These are phyloP conservation scores for Aspergillus brasiliensis DNA, from an alignment of 2,329 filamentous ascomycete genomes.

Conservation along the genomic window DNA sequence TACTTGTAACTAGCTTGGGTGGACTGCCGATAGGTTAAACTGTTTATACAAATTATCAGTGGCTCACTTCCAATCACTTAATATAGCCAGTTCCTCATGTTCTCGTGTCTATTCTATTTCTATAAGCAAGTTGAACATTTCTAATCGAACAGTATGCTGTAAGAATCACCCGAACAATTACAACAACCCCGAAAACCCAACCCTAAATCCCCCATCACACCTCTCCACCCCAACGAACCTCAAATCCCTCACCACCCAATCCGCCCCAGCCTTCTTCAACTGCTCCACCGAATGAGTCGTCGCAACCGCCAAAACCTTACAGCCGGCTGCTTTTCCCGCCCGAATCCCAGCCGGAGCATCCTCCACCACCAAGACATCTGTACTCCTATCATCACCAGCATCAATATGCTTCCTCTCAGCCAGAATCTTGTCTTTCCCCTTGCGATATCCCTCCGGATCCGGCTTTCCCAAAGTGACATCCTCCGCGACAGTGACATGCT, in stretches of 20 bases:
- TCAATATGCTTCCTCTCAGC: not conserved
- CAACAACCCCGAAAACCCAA: not conserved
- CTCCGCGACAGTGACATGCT: slow-evolving; percentile 1
- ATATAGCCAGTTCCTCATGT: too few relatives aligned
- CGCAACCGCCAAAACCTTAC: slow-evolving; percentile 3
- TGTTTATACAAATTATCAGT: too few relatives aligned
- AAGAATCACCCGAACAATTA: too few relatives aligned
- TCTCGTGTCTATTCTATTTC: too few relatives aligned
- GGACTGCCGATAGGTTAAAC: too few relatives aligned
- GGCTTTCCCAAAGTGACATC: slow-evolving; percentile 9
- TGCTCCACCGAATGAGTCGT: slow-evolving; percentile 1
- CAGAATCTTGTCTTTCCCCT: not conserved
- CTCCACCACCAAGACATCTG: slow-evolving; percentile 3
- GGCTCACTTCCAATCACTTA: too few relatives aligned
- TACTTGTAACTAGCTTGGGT: too few relatives aligned
- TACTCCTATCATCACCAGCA: not conserved
- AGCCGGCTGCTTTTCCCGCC: slow-evolving; percentile 1
- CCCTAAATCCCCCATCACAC: not conserved
- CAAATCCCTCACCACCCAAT: slow-evolving; percentile 2
- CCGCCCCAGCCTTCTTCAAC: slow-evolving; percentile 3
- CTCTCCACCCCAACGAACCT: not conserved
- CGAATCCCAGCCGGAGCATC: slow-evolving; percentile 1
- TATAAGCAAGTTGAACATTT: too few relatives aligned
- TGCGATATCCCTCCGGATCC: slow-evolving; percentile 9
- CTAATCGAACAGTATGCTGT: too few relatives aligned